phyloP scores from a whole-genome alignment of 345 rosid species.

The Citropsis articulata region DNA sequence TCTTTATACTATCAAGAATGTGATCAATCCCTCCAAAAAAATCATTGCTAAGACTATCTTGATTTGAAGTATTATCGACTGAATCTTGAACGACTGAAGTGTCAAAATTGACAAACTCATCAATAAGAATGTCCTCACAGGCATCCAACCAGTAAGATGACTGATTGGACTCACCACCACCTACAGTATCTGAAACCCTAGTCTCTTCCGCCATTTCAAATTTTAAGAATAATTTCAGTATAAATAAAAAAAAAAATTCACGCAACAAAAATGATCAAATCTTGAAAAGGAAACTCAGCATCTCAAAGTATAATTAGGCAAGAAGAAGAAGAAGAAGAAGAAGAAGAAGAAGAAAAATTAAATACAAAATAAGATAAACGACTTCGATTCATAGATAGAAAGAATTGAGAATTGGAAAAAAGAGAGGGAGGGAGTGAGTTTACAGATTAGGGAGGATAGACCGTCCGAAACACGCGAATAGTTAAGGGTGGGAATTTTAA shows the following conservation, averaged over 20 bases:
- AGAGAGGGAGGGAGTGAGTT: conserved; percentile 11
- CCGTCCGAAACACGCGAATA: conserved; percentile 76
- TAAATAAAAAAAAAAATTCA: background rate
- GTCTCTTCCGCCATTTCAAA: conserved; percentile 47
- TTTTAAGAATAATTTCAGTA: background rate
- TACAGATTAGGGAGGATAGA: conserved; percentile 75
- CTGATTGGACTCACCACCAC: conserved; percentile 23
- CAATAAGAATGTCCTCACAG: conserved; percentile 71
- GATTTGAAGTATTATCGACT: conserved; percentile 37
- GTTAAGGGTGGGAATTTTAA: conserved; percentile 26
- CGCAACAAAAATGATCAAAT: conserved; percentile 4
- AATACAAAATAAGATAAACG: background rate
- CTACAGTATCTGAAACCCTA: conserved; percentile 38
- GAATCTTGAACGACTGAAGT: conserved; percentile 47
- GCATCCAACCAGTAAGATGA: conserved; percentile 97
- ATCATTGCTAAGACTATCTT: conserved; percentile 40
- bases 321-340: background rate
- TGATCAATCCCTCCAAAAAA: conserved; percentile 94
- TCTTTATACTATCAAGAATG: conserved; percentile 82
- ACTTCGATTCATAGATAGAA: conserved; percentile 20
- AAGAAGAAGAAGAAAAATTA: background rate
- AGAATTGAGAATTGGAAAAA: background rate
- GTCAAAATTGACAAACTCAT: conserved; percentile 65
- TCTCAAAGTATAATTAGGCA: background rate
- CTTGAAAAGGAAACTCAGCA: background rate